Percentiles rank a stretch among this genome's conserved stretches.
Conservation (phyloP, 2,329 filamentous ascomycete species). For the Pestalotiopsis sp. region DNA sequence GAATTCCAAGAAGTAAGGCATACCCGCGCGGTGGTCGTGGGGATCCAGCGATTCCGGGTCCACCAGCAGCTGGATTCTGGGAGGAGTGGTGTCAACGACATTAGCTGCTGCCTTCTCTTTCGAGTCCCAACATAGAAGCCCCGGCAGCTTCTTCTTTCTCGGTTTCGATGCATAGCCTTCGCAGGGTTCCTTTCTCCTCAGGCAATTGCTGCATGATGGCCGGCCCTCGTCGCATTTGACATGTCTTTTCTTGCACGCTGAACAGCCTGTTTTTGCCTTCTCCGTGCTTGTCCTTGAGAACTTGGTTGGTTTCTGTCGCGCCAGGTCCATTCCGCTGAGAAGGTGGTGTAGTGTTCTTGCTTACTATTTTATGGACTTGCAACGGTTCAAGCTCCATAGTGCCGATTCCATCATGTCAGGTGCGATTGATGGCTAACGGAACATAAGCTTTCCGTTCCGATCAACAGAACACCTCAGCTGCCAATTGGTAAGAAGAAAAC, state of each 20-base stretch:
- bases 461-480: no score
- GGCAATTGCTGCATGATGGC: conserved; percentile 18
- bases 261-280: conserved; percentile 19
- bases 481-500: no score
- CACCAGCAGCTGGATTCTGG: conserved; percentile 5
- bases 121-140: conserved; percentile 26
- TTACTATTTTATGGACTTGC: no score
- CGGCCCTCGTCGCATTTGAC: conserved; percentile 21
- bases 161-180: conserved; percentile 14
- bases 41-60: conserved; percentile 20
- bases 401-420: no score
- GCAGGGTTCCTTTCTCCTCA: conserved; percentile 15
- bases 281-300: conserved; percentile 18
- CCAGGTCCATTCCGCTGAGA: background rate
- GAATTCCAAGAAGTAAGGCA: conserved; percentile 35
- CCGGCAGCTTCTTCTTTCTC: conserved; percentile 16
- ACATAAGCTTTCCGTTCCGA: no score
- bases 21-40: conserved; percentile 10
- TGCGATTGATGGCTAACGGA: no score
- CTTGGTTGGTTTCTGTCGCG: conserved; percentile 11
- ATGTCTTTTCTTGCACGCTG: conserved; percentile 21
- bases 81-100: conserved; percentile 13
- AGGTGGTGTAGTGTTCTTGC: no score
- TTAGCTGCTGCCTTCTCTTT: background rate
- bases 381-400: no score